Conservation (phyloP, 345 rosid genomes). For the Linum lewisii region DNA sequence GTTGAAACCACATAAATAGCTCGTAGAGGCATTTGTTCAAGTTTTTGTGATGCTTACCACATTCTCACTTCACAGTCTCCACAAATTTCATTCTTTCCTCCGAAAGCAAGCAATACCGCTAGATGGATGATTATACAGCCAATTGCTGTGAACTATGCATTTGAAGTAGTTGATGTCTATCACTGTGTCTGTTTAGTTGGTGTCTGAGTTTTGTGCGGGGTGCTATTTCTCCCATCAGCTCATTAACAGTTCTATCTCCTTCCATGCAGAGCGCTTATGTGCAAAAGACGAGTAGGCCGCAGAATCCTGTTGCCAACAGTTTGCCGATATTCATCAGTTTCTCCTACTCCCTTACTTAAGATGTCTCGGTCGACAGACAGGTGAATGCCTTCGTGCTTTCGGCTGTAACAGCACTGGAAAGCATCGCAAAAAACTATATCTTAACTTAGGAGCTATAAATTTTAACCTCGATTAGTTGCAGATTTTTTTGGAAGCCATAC, state of each 20-base stretch:
- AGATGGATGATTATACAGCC: no score
- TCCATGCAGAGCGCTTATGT: slow-evolving; percentile 64
- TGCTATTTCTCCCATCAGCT: no score
- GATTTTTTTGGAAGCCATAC: neutral
- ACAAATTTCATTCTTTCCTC: no score
- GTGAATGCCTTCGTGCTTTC: neutral
- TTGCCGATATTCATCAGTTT: neutral
- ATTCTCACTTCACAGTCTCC: no score
- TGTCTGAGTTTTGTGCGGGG: no score
- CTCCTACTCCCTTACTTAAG: slow-evolving; percentile 3
- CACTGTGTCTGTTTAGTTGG: no score
- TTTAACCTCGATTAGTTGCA: slow-evolving; percentile 4
- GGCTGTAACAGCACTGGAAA: neutral
- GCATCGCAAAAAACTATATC: neutral
- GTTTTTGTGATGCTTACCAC: no score
- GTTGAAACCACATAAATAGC: no score
- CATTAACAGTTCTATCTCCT: slow-evolving; percentile 8
- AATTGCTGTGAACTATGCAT: no score
- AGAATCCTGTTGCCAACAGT: neutral
- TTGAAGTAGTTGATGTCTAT: no score
- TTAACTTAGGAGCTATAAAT: slow-evolving; percentile 1
- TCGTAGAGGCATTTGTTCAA: no score
- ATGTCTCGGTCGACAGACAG: neutral
- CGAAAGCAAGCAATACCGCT: no score
- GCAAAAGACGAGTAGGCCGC: slow-evolving; percentile 49